These are phyloP conservation scores for Isoetes taiwanensis DNA, from an alignment of 75 land plant species.

Conservation along the genomic window DNA sequence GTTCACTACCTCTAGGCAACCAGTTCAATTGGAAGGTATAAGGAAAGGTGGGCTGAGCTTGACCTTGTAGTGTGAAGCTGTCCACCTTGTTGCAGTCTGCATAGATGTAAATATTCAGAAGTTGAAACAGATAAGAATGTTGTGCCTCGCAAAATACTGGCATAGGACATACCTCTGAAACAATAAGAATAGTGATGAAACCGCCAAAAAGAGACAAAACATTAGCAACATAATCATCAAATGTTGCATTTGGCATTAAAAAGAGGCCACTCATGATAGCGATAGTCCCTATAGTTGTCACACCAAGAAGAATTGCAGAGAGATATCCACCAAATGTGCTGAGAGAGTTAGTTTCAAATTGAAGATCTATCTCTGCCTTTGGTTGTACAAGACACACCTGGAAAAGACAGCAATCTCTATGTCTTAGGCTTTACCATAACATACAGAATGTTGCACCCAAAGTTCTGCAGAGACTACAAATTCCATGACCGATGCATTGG, in stretches of 20 bases:
- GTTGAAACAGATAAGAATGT: neutral
- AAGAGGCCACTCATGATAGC: conserved; percentile 92
- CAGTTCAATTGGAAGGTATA: conserved; percentile 97
- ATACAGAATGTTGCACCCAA: too few species aligned
- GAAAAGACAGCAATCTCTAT: too few species aligned
- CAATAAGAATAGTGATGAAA: conserved; percentile 59
- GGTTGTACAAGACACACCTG: conserved; percentile 94
- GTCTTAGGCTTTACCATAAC: too few species aligned
- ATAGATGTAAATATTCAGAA: too few species aligned
- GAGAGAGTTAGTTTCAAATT: conserved; percentile 58
- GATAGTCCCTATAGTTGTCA: conserved; percentile 84
- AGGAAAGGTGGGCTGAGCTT: conserved; percentile 91
- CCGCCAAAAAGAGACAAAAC: conserved; percentile 84
- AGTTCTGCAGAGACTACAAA: too few species aligned
- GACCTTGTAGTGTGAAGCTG: conserved; percentile 69
- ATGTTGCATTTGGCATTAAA: conserved; percentile 69
- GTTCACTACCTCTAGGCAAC: conserved; percentile 88
- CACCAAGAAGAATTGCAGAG: conserved; percentile 45
- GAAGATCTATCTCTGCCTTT: conserved; percentile 79
- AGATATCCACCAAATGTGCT: conserved; percentile 71
- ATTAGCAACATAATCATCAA: conserved; percentile 70
- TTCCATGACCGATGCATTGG: too few species aligned
- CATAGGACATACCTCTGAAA: conserved; percentile 68
- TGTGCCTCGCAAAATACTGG: neutral
- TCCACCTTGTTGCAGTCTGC: conserved; percentile 72